Conservation (phyloP, 305 asterid genomes). For the Fraxinus velutina region DNA sequence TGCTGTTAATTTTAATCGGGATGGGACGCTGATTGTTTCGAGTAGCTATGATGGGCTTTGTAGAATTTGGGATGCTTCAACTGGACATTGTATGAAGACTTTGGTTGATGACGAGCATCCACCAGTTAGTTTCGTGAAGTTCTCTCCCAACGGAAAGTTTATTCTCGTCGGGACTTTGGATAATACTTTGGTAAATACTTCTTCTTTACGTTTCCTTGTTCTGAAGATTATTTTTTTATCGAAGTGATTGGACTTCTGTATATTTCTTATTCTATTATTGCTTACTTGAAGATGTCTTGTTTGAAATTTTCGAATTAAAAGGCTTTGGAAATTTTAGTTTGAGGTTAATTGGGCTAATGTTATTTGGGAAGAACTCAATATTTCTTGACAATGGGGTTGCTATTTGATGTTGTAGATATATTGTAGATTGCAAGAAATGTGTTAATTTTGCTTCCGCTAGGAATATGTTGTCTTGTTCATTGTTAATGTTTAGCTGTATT, state of each 20-base stretch:
- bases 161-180: constrained; percentile 87
- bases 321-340: neutral
- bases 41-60: constrained; percentile 96
- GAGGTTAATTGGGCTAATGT: neutral
- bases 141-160: constrained; percentile 89
- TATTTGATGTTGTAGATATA: neutral
- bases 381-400: neutral
- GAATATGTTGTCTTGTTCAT: neutral
- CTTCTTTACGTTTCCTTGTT: constrained; percentile 1
- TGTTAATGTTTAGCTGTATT: neutral
- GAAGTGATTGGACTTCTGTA: neutral
- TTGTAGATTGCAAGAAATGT: neutral
- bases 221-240: neutral
- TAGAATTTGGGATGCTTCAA: constrained; percentile 89
- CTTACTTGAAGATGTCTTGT: neutral
- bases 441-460: neutral
- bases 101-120: constrained; percentile 92
- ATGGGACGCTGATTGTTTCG: constrained; percentile 73
- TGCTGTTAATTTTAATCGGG: constrained; percentile 72
- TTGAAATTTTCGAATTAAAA: neutral
- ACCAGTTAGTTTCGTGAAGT: constrained; percentile 88
- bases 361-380: neutral
- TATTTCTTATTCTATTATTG: neutral
- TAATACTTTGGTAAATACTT: constrained; percentile 66
- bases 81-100: constrained; percentile 94